Evolutionary conservation across 2,329 filamentous ascomycete species (phyloP).

Genomic region (Penicillium sp.): DNA sequence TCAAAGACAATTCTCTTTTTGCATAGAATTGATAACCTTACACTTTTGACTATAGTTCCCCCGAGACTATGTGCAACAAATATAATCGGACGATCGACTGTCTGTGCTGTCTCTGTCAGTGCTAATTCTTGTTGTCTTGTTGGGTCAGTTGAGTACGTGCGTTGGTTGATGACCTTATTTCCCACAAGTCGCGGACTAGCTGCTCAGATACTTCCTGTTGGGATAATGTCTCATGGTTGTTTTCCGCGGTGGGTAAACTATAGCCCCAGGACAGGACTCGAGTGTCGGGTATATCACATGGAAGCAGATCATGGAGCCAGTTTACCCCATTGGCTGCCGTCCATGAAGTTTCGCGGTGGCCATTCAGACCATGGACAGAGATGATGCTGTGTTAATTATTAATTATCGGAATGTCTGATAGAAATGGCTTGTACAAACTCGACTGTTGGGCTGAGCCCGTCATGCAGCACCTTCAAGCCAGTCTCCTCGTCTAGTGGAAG

Average conservation of each 20-base stretch:
- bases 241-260: constrained; percentile 10
- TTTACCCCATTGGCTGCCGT: constrained; percentile 14
- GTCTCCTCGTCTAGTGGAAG: background rate
- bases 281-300: constrained; percentile 8
- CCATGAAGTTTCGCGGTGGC: constrained; percentile 23
- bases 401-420: background rate
- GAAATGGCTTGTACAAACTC: constrained; percentile 10
- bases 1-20: constrained; percentile 2
- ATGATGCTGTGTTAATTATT: constrained; percentile 9
- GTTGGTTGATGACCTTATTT: constrained; percentile 3
- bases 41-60: constrained; percentile 28
- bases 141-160: background rate
- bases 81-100: constrained; percentile 25
- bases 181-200: constrained; percentile 6
- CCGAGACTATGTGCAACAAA: constrained; percentile 32
- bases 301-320: constrained; percentile 20
- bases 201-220: constrained; percentile 5
- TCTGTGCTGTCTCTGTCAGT: constrained; percentile 1
- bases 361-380: constrained; percentile 23
- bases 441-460: background rate
- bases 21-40: constrained; percentile 7
- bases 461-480: constrained; percentile 10
- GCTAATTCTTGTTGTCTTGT: too few relatives aligned
- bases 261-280: constrained; percentile 22
- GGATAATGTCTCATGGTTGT: background rate